Evolutionary conservation across 2,329 filamentous ascomycete genomes (phyloP), one percentile per base, ranked within the genome.

Genomic region (Colletotrichum sp.): DNA sequence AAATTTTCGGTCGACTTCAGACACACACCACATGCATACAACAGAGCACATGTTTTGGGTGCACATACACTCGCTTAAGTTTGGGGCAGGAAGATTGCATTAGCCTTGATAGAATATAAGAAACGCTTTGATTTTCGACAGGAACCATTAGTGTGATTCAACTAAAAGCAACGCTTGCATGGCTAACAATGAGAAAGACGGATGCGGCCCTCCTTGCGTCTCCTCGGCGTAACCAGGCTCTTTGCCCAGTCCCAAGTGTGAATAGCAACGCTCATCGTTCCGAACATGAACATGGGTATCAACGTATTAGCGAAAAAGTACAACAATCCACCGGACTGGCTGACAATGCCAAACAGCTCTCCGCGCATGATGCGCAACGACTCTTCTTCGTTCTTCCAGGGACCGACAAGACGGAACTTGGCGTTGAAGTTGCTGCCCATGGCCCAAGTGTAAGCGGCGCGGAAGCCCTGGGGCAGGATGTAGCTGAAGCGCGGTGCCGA

Each of bases 351-450:
- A 68, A 80, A 88, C 28, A 88, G 77, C 77, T 88, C 87, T 0
- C 81, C 82, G 18, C 80, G 78, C 85, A 88, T 87, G 32, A 88
- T 83, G 4, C 78, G 74, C 32, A 81, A 77, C 0, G 86, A 86
- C 2, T 79, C 79, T 1, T 80, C 77, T 28, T 86, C 83, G 78
- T 82, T 83, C 48, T 67, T 77, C 86, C 86, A 88, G 0, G 87
- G 87, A 0, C 87, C 87, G 1, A 85, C 79, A 6, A 89, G 78
- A 8, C 87, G 83, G 72, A 89, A 89, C 77, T 89, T 90, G 48
- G 86, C 80, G 72, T 88, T 89, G 78, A 89, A 87, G 80, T 88
- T 88, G 57, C 87, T 83, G 0, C 87, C 85, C 80, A 89, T 85
- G 2, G 87, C 87, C 88, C 88, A 89, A 0, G 84, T 85, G 74